Conservation (phyloP, 768 basidiomycete species). For the Auriculariales sp. region DNA sequence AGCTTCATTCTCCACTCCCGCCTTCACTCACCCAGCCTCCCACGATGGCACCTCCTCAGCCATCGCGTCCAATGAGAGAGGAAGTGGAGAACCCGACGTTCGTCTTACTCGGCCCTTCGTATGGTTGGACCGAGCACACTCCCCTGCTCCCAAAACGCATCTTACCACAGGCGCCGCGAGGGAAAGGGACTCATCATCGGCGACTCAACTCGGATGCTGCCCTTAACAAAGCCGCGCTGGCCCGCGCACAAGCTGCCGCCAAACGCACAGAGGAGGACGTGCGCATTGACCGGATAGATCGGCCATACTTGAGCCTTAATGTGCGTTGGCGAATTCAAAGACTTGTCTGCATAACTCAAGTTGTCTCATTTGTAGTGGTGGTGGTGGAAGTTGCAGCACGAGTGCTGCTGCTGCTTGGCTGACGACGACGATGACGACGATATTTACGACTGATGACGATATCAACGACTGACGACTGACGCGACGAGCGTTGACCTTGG, state of each 20-base stretch:
- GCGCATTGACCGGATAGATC: slow-evolving; percentile 43
- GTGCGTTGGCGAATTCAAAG: background rate
- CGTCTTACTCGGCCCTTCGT: background rate
- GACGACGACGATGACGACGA: slow-evolving; percentile 38
- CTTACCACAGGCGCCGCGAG: slow-evolving; percentile 8
- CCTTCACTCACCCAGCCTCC: too few species aligned
- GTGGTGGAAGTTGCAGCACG: slow-evolving; percentile 61
- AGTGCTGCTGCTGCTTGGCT: slow-evolving; percentile 46
- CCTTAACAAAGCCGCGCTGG: slow-evolving; percentile 14
- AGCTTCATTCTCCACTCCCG: too few species aligned
- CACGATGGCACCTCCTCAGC: too few species aligned
- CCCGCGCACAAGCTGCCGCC: slow-evolving; percentile 18
- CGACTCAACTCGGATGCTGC: slow-evolving; percentile 11
- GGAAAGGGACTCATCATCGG: slow-evolving; percentile 6
- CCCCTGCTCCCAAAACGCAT: slow-evolving; percentile 1
- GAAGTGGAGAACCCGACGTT: background rate
- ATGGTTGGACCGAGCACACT: slow-evolving; percentile 2
- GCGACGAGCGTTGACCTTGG: too few species aligned
- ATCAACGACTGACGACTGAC: background rate
- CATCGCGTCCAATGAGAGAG: background rate
- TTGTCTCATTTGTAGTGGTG: slow-evolving; percentile 45
- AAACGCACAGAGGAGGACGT: slow-evolving; percentile 36
- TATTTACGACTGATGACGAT: slow-evolving; percentile 11
- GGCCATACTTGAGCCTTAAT: background rate
- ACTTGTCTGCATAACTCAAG: background rate